Evolutionary conservation across 495 filamentous ascomycete species (phyloP).

Genomic region (Xylaria curta): DNA sequence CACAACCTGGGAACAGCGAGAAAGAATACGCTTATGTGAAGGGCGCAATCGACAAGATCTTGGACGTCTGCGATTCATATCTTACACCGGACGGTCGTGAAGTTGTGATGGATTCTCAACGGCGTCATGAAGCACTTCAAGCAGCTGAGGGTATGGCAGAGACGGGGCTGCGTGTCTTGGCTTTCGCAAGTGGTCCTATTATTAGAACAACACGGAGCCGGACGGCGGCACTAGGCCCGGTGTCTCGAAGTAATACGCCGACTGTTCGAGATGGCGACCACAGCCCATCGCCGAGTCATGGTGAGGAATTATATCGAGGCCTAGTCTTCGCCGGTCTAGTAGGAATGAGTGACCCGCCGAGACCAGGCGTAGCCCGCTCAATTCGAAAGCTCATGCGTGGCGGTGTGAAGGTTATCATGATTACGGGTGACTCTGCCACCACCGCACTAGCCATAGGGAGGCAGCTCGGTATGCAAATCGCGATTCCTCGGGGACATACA

Average conservation of each 20-base stretch:
- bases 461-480: slow-evolving; percentile 87
- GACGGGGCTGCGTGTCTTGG: slow-evolving; percentile 88
- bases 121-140: slow-evolving; percentile 73
- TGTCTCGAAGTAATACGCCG: slow-evolving; percentile 41
- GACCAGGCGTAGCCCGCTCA: slow-evolving; percentile 84
- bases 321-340: slow-evolving; percentile 90
- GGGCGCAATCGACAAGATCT: slow-evolving; percentile 86
- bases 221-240: slow-evolving; percentile 30
- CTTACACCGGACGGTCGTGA: slow-evolving; percentile 86
- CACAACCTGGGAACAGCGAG: slow-evolving; percentile 55
- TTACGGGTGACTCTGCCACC: slow-evolving; percentile 93
- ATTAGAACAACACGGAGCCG: slow-evolving; percentile 45
- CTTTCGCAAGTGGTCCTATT: slow-evolving; percentile 81
- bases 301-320: slow-evolving; percentile 79
- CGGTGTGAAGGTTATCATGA: slow-evolving; percentile 97
- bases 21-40: slow-evolving; percentile 90
- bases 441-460: slow-evolving; percentile 92
- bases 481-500: slow-evolving; percentile 51
- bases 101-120: slow-evolving; percentile 79
- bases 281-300: slow-evolving; percentile 50
- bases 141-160: slow-evolving; percentile 91
- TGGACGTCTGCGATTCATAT: slow-evolving; percentile 89
- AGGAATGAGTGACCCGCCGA: slow-evolving; percentile 96
- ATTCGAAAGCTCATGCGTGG: slow-evolving; percentile 92
- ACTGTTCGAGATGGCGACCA: slow-evolving; percentile 42